Base-by-base conservation (phyloP, 345 rosid genomes). In the Eucalyptus polybractea region DNA sequence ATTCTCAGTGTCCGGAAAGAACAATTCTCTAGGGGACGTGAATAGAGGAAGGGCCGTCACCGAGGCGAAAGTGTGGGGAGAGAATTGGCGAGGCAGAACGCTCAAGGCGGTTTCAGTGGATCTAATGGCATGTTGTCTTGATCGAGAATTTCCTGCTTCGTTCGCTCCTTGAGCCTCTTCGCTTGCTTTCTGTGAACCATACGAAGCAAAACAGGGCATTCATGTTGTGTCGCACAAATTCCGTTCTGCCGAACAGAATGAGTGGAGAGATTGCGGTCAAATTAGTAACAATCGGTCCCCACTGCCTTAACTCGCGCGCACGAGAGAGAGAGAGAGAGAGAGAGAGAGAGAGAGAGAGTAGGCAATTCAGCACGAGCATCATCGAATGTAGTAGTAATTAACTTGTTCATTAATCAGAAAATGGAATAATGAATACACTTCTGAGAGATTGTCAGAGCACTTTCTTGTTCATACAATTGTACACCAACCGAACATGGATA, bases 41-140 rank as follows among this genome's bases (percentile, higher is more conserved):
- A 19, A 53, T 53, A 17, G 56, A 53, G 56, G 56, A 53, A 53
- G 56, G 56, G 10, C 56, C 4, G 56, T 53, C 24, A 19, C 56
- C 10, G 24, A 53, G 56, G 56, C 56, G 1, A 53, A 19, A 51
- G 56, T 51, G 56, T 51, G 56, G 56, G 22, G 9, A 51, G 56
- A 51, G 56, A 51, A 51, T 51, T 51, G 56, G 4, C 22, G 56
- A 51, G 56, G 56, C 56, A 51, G 56, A 51, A 51, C 56, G 56
- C 56, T 53, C 56, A 19, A 53, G 24, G 56, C 10, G 10, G 24
- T 53, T 94, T 89, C 31, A 94, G 92, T 86, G 94, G 93, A 42
- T 88, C 87, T 16, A 93, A 89, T 50, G 91, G 93, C 72, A n/a
- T 51, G 87, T 44, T 85, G n/a, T 27, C 56, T 17, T 88, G 76